Base-by-base conservation (phyloP, 2,329 filamentous ascomycete species). In the Ascochyta pisi region DNA sequence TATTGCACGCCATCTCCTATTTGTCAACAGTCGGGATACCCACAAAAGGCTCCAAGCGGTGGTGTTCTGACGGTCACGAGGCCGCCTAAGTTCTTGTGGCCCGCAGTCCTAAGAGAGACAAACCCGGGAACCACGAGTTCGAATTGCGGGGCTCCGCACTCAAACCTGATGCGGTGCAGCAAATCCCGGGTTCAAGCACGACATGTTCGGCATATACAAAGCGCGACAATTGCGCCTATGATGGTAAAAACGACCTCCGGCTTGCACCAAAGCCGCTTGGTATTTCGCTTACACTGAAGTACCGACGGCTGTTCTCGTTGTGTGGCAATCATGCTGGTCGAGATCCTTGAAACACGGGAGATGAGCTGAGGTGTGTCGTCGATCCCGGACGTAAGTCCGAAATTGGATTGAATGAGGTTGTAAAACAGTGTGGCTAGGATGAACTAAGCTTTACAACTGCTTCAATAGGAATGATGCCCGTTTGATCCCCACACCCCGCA, bases 281-380 rank as follows among this genome's bases (percentile, higher is more conserved):
- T 24, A 24, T 9, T 27, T 50, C 41, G 45, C 52, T 55, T 55
- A 44, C 23, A 10, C 23, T 27, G 22, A 40, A 54, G 22, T 54
- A 23, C 52, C 45, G 45, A 50, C 3, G n/a, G 9, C 10, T 39
- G 19, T 50, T 29, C 22, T 55, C 15, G 29, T 41, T 29, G 34
- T 45, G 26, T 49, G 45, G 27, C 29, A 39, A 16, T 31, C 24
- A 43, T 44, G 15, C 26, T 43, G 39, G 35, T 10, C 24, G 29
- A 45, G 16, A 41, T 42, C 52, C 46, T 55, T 55, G 46, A 50
- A 42, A 55, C 40, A 26, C 41, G 46, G 41, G 52, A 55, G 52
- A 55, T 46, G 37, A 46, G 33, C 41, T 44, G 12, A 46, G 46
- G 22, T 40, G 46, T 47, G 37, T 46, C 24, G 53, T 47, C 53